Conservation (phyloP, 2,329 filamentous ascomycete species). For the Venturia oleaginea region DNA sequence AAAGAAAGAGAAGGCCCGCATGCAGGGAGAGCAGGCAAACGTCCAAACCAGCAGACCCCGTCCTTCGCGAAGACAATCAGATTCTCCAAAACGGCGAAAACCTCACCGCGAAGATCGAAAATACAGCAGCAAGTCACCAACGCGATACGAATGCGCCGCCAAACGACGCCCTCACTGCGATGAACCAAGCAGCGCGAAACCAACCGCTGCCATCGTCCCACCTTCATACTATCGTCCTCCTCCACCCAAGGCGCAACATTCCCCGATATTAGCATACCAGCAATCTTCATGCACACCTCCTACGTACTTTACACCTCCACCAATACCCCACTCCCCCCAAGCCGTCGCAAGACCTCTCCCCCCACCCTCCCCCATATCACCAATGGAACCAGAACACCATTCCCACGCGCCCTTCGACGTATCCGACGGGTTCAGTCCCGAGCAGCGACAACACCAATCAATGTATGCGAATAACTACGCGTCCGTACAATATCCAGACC, state of each 20-base stretch:
- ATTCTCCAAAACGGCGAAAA: not conserved
- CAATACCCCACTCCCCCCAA: not conserved
- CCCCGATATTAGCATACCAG: not conserved
- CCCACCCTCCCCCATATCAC: not conserved
- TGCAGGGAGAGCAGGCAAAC: constrained; percentile 9
- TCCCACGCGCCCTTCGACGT: constrained; percentile 2
- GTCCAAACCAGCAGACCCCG: not conserved
- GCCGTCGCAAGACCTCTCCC: not conserved
- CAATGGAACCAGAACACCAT: not conserved
- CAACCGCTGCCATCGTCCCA: not conserved
- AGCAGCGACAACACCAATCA: not conserved
- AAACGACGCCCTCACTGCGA: not conserved
- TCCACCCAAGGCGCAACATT: not conserved
- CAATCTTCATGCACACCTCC: not conserved
- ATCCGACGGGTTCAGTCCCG: not conserved
- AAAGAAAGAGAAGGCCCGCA: constrained; percentile 23
- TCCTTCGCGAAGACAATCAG: not conserved
- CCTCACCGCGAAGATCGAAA: not conserved
- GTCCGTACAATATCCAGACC: not conserved
- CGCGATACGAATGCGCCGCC: not conserved
- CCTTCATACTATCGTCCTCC: constrained; percentile 1
- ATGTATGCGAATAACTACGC: not conserved
- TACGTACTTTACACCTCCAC: not conserved
- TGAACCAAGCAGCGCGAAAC: not conserved
- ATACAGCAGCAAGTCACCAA: not conserved